Evolutionary conservation across 1,139 yeast genomes (phyloP), one percentile per base, ranked within the genome.

Genomic region (Suhomyces wounanorum): DNA sequence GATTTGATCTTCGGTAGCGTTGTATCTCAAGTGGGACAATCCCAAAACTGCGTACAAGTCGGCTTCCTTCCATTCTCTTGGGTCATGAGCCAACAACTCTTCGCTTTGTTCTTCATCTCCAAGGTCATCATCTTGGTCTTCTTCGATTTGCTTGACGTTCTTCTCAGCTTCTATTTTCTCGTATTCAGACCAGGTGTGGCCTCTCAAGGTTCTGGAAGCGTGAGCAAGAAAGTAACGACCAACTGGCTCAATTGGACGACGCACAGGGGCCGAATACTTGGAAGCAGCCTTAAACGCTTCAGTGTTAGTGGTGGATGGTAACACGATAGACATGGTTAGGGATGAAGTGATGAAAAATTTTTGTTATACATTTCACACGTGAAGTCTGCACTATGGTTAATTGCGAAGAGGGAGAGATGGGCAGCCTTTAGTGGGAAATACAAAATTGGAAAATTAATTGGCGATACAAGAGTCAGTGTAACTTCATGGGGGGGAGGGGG

Each of bases 121-220:
- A 60, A 84, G 81, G 61, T 85, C 89, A 51, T 84, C 95, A 57
- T 85, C 91, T 60, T 76, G 80, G 61, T 79, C 75, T 59, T 82
- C 86, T 64, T 89, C 96, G 54, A 85, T 83, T 56, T 75, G 75
- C 64, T 82, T 81, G 65, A 89, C 96, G 71, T 89, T 89, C 74
- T 84, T 86, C 69, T 87, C 96, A 55, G 97, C 97, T 78, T 92
- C 96, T 62, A 91, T 78, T 70, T 88, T 86, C 76, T 94, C 99
- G 66, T 83, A 94, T 74, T 95, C 98, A 49, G 97, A 90, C 97
- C 97, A 94, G 52, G 98, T 90, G 76, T 96, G 97, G 71, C 97
- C 97, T 75, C 97, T 85, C 62, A 92, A 79, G 55, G 96, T 84
- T 80, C 99, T 88, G 61, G 96, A 86, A 54, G 99, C 99, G 67